These are phyloP conservation scores for Myriangium duriaei DNA, from an alignment of 2,329 filamentous ascomycete genomes.

Conservation along the genomic window DNA sequence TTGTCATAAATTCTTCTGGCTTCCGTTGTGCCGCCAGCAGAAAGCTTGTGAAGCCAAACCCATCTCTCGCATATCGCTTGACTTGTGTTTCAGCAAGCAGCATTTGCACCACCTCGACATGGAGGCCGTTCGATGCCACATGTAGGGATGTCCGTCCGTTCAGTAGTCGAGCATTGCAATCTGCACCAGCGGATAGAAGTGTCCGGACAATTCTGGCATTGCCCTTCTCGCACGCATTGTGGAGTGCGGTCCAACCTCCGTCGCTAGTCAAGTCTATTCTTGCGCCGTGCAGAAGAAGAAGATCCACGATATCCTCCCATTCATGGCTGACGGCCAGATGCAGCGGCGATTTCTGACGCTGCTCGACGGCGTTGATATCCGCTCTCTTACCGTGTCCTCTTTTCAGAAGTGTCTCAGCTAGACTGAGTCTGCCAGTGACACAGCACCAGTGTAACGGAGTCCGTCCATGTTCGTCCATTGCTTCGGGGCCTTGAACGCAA, in stretches of 20 bases:
- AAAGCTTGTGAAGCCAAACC: slow-evolving; percentile 32
- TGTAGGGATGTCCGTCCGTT: slow-evolving; percentile 16
- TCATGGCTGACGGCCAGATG: slow-evolving; percentile 14
- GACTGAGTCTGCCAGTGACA: slow-evolving; percentile 16
- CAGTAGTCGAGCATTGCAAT: slow-evolving; percentile 5
- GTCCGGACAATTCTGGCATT: slow-evolving; percentile 18
- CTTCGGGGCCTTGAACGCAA: slow-evolving; percentile 13
- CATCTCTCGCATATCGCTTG: slow-evolving; percentile 28
- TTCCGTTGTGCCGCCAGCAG: slow-evolving; percentile 31
- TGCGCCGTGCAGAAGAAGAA: slow-evolving; percentile 11
- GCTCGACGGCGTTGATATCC: slow-evolving; percentile 9
- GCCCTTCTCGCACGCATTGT: slow-evolving; percentile 14
- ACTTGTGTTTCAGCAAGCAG: slow-evolving; percentile 18
- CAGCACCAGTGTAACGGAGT: slow-evolving; percentile 18
- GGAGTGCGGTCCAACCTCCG: slow-evolving; percentile 18
- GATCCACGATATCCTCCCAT: slow-evolving; percentile 9
- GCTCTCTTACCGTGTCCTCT: slow-evolving; percentile 12
- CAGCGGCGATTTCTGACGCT: slow-evolving; percentile 11
- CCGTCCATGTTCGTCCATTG: slow-evolving; percentile 13
- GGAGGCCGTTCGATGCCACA: slow-evolving; percentile 18
- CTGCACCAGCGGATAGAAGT: slow-evolving; percentile 9
- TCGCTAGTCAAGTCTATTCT: slow-evolving; percentile 13
- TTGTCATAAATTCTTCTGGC: slow-evolving; percentile 33
- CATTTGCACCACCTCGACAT: slow-evolving; percentile 14
- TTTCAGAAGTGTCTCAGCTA: slow-evolving; percentile 14